Base-by-base conservation (phyloP, 495 filamentous ascomycete species). In the Penicillium flavigenum region DNA sequence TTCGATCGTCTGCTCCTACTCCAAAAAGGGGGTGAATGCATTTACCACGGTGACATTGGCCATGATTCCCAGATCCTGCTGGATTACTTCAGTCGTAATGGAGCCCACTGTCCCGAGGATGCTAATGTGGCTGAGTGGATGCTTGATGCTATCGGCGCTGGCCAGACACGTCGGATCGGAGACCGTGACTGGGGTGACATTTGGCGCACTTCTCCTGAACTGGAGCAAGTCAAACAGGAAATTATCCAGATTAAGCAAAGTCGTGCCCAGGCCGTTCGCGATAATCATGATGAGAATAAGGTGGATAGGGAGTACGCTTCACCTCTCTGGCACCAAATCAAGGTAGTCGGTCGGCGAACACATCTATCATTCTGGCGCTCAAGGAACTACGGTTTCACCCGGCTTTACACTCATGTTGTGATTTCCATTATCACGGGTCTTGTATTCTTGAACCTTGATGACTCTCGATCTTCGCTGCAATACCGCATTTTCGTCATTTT, bases 41-140 rank as follows among this genome's bases (percentile, higher is more conserved):
- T 88, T 16, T 90, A 89, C 63, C 86, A 84, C 67, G 87, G 87
- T 19, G 81, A 86, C 57, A 86, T 88, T 29, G 86, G 86, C 39
- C 67, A 76, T 22, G 80, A 87, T 50, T 72, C 74, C 1, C 19
- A 51, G 1, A 42, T 63, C 3, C 58, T 83, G 17, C 61, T 79
- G 27, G 67, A 72, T 0, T 85, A 84, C 51, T 84, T 90, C 80
- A 63, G 60, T 24, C 69, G 69, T 22, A 65, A 82, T 48, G 81
- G 79, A 6, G 79, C 76, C 5, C 62, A 66, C 9, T 83, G 79
- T 34, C 75, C 72, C 11, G 71, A 77, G 5, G 79, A 83, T n/a
- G 84, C 85, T 22, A 91, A 92, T 65, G 86, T 89, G 3, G 91
- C 90, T 2, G 91, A 95, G 70, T 93, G 84, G 76, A 93, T 95